Evolutionary conservation across 2,329 filamentous ascomycete species (phyloP).

Genomic region (Scytalidium sp.): DNA sequence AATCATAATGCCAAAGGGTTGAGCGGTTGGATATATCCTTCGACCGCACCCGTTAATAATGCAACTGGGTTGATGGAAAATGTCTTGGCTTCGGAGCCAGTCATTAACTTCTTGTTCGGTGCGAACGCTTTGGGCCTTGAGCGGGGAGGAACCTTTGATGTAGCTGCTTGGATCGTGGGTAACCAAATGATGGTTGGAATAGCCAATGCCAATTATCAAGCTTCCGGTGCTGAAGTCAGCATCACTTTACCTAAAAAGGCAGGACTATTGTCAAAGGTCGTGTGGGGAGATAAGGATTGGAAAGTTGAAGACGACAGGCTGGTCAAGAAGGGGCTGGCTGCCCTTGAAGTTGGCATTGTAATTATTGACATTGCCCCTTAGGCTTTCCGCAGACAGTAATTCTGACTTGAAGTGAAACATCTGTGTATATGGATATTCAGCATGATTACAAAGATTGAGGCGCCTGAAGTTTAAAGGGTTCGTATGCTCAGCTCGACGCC

Average conservation of each 20-base stretch:
- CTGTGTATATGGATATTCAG: too few species aligned
- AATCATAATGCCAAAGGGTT: conserved; percentile 49
- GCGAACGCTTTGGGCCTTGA: conserved; percentile 13
- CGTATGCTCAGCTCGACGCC: too few species aligned
- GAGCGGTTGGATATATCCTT: conserved; percentile 44
- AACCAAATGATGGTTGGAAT: conserved; percentile 35
- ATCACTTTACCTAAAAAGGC: conserved; percentile 16
- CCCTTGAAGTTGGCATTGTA: conserved; percentile 18
- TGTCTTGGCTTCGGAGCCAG: conserved; percentile 30
- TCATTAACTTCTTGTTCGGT: conserved; percentile 34
- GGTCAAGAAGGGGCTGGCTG: conserved; percentile 16
- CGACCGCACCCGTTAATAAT: conserved; percentile 19
- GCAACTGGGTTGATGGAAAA: conserved; percentile 34
- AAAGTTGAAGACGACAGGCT: conserved; percentile 13
- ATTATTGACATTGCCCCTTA: too few species aligned
- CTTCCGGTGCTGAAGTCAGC: conserved; percentile 5
- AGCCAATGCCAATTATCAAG: conserved; percentile 31
- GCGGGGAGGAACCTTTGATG: conserved; percentile 28
- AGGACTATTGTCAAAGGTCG: conserved; percentile 6
- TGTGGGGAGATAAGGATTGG: conserved; percentile 21
- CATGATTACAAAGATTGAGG: too few species aligned
- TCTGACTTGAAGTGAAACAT: too few species aligned
- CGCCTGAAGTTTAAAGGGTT: too few species aligned
- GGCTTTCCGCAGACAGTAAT: too few species aligned
- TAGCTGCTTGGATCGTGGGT: conserved; percentile 35